Base-by-base conservation (phyloP, 75 land plant genomes). In the Pinus taeda region DNA sequence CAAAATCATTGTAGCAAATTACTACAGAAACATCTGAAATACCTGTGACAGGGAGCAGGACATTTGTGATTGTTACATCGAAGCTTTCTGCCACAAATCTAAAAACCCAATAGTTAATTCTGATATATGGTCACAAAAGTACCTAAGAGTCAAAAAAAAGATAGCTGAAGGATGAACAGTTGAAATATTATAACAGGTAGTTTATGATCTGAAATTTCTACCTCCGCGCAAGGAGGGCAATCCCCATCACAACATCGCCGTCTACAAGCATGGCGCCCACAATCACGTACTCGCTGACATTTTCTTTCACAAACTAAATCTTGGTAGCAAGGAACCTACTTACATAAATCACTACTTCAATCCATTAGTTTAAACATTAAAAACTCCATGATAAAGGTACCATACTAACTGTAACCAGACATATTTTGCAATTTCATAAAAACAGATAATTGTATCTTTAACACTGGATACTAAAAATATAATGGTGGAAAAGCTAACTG, bases 211-310 rank as follows among this genome's bases (percentile, higher is more conserved):
- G 55, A 15, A 63, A 76, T 39, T 64, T 76, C 39, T 56, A 93
- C 99, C 99, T 97, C 99, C 37, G 92, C 84, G 77, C 99, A 97
- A 76, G 88, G 94, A 6, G 98, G 98, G 76, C 99, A 97, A 75
- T 97, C 85, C 15, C 99, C 99, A 87, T 91, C 92, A 85, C 99
- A 97, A 75, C 99, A 97, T 15, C 94, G 90, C 5, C 94, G 95
- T 64, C 77, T 93, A 63, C 99, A 97, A 66, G 92, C 91, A 93
- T 97, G 99, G 20, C 96, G 90, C 6, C 89, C 89, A 85, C 99
- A 97, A 74, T 97, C 97, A 15, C 95, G 77, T 24, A 85, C 18
- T 42, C 81, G 85, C 74, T 89, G 91, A 71, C 99, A 97, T 79
- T 91, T 95, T 78, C 98, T 88, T 57, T 97, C 98, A 81, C 99